Conservation (phyloP, 352 stramenopile species). For the Phytophthora pluvialis region DNA sequence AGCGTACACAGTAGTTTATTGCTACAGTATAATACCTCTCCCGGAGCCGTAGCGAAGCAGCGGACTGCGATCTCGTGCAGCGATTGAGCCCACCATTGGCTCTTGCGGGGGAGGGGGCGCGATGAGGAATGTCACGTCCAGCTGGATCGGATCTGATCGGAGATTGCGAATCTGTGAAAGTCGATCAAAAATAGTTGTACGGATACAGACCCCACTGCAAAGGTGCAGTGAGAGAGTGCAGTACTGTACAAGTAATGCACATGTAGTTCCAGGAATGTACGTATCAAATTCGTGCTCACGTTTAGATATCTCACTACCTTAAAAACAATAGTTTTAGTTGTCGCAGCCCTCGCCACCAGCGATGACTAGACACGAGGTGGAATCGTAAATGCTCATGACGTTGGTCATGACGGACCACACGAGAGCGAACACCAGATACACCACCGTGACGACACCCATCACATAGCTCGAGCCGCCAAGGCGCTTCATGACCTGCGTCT, state of each 20-base stretch:
- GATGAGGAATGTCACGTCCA: constrained; percentile 19
- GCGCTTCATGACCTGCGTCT: constrained; percentile 71
- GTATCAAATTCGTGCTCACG: constrained; percentile 1
- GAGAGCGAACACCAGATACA: constrained; percentile 55
- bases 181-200: not conserved
- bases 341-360: constrained; percentile 57
- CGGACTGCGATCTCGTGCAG: constrained; percentile 54
- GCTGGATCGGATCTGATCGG: constrained; percentile 12
- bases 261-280: too few relatives aligned
- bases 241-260: too few relatives aligned
- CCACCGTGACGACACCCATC: constrained; percentile 53
- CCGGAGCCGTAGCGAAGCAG: constrained; percentile 71
- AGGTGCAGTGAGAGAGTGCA: not conserved
- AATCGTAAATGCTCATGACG: constrained; percentile 65
- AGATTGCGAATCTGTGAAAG: constrained; percentile 15
- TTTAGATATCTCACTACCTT: constrained; percentile 11
- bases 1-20: not conserved
- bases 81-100: constrained; percentile 16
- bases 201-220: not conserved
- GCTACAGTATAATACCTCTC: constrained; percentile 30
- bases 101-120: constrained; percentile 16
- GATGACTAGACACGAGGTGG: constrained; percentile 59
- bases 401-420: constrained; percentile 63
- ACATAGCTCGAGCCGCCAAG: constrained; percentile 56
- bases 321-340: constrained; percentile 9